Percentiles rank a stretch among this genome's conserved stretches.
phyloP scores from a whole-genome alignment of 306 rosid genomes.

The Fragaria vesca region DNA sequence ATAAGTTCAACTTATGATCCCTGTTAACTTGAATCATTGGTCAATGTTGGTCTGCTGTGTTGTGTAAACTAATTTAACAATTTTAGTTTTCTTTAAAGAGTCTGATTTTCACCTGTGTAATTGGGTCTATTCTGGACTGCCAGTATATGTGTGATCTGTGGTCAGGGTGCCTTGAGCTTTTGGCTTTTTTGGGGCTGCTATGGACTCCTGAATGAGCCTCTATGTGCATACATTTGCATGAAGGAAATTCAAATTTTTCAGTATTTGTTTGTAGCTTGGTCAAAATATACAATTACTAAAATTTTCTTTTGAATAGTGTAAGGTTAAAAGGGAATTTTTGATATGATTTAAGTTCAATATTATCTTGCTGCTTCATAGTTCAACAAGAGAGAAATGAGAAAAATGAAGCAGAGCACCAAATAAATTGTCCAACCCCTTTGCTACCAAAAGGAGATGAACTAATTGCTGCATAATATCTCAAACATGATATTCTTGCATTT shows the following conservation, averaged over 20 bases:
- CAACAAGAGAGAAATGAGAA: background rate
- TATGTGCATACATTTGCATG: background rate
- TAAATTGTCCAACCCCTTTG: background rate
- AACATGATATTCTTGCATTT: background rate
- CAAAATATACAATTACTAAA: background rate
- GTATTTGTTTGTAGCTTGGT: background rate
- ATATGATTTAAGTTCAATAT: background rate
- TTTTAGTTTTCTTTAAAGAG: background rate
- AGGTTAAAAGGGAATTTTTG: background rate
- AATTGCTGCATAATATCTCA: background rate
- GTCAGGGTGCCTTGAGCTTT: background rate
- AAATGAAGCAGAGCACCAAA: background rate
- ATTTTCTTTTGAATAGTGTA: background rate
- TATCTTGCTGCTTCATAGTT: constrained; percentile 1
- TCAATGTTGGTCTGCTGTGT: background rate
- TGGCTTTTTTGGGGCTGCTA: background rate
- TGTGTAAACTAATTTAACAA: background rate
- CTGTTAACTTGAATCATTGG: background rate
- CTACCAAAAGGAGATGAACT: background rate
- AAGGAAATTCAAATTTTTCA: background rate
- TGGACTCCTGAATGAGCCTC: background rate
- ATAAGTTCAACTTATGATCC: background rate
- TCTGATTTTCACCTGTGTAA: background rate
- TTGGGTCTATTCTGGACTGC: background rate
- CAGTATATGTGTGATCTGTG: background rate